Conservation (phyloP, 1,284 basidiomycete genomes). For the Heterobasidion parviporum region DNA sequence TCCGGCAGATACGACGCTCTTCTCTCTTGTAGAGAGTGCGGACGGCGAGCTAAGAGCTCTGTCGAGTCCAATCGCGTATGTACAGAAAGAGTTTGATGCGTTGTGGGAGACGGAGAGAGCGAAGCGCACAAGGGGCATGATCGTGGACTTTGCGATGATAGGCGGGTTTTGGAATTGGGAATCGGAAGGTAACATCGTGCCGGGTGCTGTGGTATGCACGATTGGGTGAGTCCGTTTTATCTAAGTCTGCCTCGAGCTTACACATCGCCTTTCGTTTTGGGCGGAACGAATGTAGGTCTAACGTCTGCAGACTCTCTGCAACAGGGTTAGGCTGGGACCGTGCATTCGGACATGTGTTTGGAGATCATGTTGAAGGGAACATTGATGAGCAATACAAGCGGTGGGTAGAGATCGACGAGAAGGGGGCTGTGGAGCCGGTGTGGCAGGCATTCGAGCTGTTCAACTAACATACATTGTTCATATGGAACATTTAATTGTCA, state of each 20-base stretch:
- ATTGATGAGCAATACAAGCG: constrained; percentile 36
- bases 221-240: constrained; percentile 26
- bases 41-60: constrained; percentile 35
- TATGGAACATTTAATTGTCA: not conserved
- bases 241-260: not conserved
- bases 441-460: constrained; percentile 48
- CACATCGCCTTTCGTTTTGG: constrained; percentile 1
- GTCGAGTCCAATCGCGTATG: constrained; percentile 45
- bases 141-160: constrained; percentile 58
- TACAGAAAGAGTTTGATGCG: constrained; percentile 41
- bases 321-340: constrained; percentile 54
- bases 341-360: constrained; percentile 41
- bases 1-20: constrained; percentile 27
- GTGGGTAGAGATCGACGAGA: constrained; percentile 57
- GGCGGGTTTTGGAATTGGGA: constrained; percentile 49
- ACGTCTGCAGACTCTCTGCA: constrained; percentile 49
- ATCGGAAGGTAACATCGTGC: constrained; percentile 32
- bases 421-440: constrained; percentile 39
- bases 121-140: constrained; percentile 46
- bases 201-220: constrained; percentile 47
- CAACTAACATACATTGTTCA: not conserved
- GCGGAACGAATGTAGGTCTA: constrained; percentile 35
- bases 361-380: constrained; percentile 35
- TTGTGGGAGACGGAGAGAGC: constrained; percentile 33
- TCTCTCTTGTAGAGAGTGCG: constrained; percentile 35